phyloP scores from a whole-genome alignment of 805 yeast genomes.

The Metschnikowia reukaufii region DNA sequence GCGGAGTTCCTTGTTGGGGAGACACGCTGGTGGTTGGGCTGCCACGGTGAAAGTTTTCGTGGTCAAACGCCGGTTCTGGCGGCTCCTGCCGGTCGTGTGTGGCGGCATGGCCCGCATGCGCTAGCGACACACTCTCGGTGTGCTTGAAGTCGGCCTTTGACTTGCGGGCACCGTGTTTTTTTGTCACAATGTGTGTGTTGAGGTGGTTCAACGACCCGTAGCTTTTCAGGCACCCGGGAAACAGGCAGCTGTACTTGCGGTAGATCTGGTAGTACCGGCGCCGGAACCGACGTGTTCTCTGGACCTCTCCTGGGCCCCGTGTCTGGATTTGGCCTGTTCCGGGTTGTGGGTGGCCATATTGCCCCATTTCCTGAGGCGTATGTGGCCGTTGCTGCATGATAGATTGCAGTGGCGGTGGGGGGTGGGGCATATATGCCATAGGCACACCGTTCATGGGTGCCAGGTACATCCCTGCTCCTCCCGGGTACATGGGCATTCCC shows the following conservation, averaged over 20 bases:
- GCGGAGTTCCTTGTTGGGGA: background rate
- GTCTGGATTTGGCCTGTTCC: background rate
- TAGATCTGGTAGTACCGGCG: conserved; percentile 21
- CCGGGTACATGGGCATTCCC: background rate
- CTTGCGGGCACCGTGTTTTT: conserved; percentile 45
- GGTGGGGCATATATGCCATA: background rate
- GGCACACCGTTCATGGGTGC: background rate
- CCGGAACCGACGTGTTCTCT: conserved; percentile 19
- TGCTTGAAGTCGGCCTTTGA: conserved; percentile 41
- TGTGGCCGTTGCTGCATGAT: background rate
- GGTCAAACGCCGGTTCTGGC: background rate
- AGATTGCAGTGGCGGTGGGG: background rate
- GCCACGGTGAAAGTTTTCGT: too few relatives aligned
- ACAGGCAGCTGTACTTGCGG: conserved; percentile 35
- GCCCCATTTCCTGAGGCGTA: background rate
- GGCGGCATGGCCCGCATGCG: conserved; percentile 5
- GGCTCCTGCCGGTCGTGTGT: background rate
- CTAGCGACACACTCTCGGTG: background rate
- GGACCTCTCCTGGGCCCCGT: conserved; percentile 1
- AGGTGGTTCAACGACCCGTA: conserved; percentile 45
- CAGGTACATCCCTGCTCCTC: background rate
- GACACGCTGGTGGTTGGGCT: too few relatives aligned
- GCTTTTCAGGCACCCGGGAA: conserved; percentile 41
- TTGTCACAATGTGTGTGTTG: conserved; percentile 46
- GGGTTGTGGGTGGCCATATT: too few relatives aligned